Evolutionary conservation across 2,329 filamentous ascomycete genomes (phyloP).

Genomic region (Zarea fungicola): DNA sequence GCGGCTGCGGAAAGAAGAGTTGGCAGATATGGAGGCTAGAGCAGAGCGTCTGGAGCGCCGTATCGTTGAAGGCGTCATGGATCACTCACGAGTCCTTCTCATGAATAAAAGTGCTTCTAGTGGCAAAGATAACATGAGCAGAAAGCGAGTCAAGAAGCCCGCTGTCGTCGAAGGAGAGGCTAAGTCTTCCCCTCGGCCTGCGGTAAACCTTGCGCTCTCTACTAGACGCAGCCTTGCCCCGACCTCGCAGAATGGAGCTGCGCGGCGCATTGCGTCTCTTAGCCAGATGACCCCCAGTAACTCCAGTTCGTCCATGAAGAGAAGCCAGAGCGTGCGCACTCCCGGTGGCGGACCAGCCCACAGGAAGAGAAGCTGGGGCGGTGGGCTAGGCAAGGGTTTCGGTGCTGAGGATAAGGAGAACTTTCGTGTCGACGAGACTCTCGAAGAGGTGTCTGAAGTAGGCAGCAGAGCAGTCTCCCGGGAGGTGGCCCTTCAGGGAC

Average conservation of each 20-base stretch:
- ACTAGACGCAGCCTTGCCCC: conserved; percentile 44
- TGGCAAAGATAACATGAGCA: conserved; percentile 51
- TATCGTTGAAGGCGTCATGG: conserved; percentile 92
- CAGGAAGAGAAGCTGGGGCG: conserved; percentile 68
- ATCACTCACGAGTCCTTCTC: conserved; percentile 87
- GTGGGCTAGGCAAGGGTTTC: conserved; percentile 42
- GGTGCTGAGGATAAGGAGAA: conserved; percentile 60
- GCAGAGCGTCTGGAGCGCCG: conserved; percentile 86
- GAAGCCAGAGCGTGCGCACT: conserved; percentile 72
- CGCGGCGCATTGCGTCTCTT: conserved; percentile 80
- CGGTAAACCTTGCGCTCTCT: conserved; percentile 50
- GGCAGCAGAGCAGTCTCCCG: conserved; percentile 14
- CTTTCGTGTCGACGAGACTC: conserved; percentile 54
- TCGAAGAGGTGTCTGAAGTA: conserved; percentile 48
- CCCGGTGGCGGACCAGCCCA: conserved; percentile 41
- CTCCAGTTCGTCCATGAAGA: conserved; percentile 59
- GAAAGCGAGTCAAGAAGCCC: conserved; percentile 48
- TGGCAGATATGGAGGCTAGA: conserved; percentile 82
- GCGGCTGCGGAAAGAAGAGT: conserved; percentile 81
- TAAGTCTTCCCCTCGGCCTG: conserved; percentile 27
- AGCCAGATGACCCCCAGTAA: conserved; percentile 82
- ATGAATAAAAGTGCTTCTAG: conserved; percentile 59
- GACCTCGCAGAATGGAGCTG: conserved; percentile 48
- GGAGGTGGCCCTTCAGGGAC: conserved; percentile 14
- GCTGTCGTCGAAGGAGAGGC: conserved; percentile 20